These are phyloP conservation scores for Xylariaceae sp. DNA, from an alignment of 2,329 filamentous ascomycete genomes.

Conservation along the genomic window DNA sequence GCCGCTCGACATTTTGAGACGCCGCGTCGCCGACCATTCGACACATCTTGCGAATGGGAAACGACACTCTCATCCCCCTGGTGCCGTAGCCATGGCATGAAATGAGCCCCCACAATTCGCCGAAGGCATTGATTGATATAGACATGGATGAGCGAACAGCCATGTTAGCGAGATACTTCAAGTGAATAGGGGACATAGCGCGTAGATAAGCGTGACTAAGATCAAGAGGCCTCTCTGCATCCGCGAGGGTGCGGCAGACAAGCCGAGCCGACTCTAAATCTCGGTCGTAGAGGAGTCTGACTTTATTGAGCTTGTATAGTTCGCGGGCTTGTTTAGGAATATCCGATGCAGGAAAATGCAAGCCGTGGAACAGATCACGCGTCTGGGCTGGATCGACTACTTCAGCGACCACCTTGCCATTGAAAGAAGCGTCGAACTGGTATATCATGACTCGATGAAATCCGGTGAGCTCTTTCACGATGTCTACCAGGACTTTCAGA, in stretches of 20 bases:
- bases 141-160: conserved; percentile 91
- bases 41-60: conserved; percentile 89
- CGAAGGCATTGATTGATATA: conserved; percentile 82
- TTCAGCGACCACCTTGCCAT: conserved; percentile 83
- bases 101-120: conserved; percentile 82
- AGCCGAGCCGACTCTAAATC: conserved; percentile 74
- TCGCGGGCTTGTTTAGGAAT: conserved; percentile 82
- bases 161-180: conserved; percentile 87
- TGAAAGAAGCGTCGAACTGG: conserved; percentile 78
- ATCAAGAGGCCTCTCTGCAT: conserved; percentile 70
- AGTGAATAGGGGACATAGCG: conserved; percentile 84
- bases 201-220: conserved; percentile 80
- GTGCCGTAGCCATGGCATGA: conserved; percentile 76
- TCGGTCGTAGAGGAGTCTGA: conserved; percentile 79
- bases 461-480: conserved; percentile 83
- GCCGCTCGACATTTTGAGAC: conserved; percentile 78
- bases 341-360: conserved; percentile 84
- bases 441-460: conserved; percentile 94
- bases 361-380: conserved; percentile 77
- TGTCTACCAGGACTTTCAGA: conserved; percentile 74
- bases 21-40: conserved; percentile 79
- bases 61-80: conserved; percentile 82
- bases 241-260: conserved; percentile 70
- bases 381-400: conserved; percentile 75
- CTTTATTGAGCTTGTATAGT: conserved; percentile 86